Percentiles rank a stretch among this genome's conserved stretches.
Evolutionary conservation across 352 stramenopile species (phyloP).

Genomic region (Globisporangium yorkense): DNA sequence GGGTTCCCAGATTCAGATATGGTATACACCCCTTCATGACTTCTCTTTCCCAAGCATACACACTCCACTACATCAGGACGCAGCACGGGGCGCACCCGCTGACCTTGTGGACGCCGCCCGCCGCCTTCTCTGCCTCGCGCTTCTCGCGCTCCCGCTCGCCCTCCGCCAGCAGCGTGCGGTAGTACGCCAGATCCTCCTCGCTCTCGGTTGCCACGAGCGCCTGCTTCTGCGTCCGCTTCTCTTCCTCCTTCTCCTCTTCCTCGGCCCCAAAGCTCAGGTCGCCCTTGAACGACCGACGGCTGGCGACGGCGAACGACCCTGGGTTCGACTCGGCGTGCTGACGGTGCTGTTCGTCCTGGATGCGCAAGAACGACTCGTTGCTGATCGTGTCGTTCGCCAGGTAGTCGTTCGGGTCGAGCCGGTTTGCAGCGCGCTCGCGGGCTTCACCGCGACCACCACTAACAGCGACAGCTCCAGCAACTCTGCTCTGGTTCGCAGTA

Average conservation of each 20-base stretch:
- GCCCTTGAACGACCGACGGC: conserved; percentile 46
- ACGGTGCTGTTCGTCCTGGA: conserved; percentile 20
- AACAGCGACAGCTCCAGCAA: conserved; percentile 4
- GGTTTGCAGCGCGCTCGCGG: conserved; percentile 13
- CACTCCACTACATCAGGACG: conserved; percentile 27
- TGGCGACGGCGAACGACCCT: conserved; percentile 11
- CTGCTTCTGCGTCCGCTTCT: conserved; percentile 4
- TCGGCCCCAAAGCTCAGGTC: conserved; percentile 28
- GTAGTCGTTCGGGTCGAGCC: conserved; percentile 55
- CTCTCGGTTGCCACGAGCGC: conserved; percentile 12
- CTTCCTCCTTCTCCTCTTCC: not conserved
- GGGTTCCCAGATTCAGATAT: no score
- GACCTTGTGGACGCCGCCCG: conserved; percentile 16
- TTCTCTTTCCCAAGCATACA: not conserved
- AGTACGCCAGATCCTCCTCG: conserved; percentile 44
- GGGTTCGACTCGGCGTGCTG: conserved; percentile 17
- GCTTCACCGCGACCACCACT: conserved; percentile 15
- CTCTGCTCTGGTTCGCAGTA: not conserved
- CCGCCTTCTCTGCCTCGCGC: conserved; percentile 19
- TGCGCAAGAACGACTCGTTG: conserved; percentile 64
- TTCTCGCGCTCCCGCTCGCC: conserved; percentile 29
- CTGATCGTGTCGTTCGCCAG: conserved; percentile 64
- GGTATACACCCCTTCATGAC: not conserved
- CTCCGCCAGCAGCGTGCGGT: conserved; percentile 34
- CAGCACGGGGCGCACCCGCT: conserved; percentile 53